These are phyloP conservation scores for Diplodia scrobiculata DNA, from an alignment of 2,329 filamentous ascomycete species.

Conservation along the genomic window DNA sequence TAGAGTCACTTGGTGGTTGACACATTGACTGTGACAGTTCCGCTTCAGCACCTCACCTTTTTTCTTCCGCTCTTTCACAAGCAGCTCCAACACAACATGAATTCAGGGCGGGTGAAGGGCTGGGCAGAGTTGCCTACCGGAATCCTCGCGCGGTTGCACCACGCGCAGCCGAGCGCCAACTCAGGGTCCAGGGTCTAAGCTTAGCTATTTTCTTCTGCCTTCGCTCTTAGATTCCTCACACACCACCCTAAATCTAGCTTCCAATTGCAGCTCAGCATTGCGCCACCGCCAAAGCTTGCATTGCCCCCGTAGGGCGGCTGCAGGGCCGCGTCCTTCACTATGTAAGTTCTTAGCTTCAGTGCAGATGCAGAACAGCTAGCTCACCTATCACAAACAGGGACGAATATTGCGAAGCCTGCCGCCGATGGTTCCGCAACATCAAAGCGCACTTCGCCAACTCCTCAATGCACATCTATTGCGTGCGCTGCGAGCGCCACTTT, in stretches of 20 bases:
- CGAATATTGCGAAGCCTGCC: slow-evolving; percentile 2
- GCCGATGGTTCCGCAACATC: slow-evolving; percentile 11
- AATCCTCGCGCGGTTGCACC: not conserved
- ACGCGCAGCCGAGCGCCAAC: too few relatives aligned
- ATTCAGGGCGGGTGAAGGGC: not conserved
- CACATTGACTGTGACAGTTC: not conserved
- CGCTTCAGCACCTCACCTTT: not conserved
- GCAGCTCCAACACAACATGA: not conserved
- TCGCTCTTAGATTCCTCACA: not conserved
- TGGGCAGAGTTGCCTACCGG: too few relatives aligned
- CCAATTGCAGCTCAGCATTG: not conserved
- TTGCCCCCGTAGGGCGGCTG: not conserved
- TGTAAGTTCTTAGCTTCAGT: slow-evolving; percentile 6
- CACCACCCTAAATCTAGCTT: not conserved
- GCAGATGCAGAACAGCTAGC: not conserved
- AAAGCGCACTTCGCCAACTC: slow-evolving; percentile 7
- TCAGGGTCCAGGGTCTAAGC: not conserved
- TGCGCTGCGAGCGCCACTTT: slow-evolving; percentile 11
- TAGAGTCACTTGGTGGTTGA: not conserved
- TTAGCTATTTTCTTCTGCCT: not conserved
- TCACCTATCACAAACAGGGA: not conserved
- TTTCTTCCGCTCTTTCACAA: not conserved
- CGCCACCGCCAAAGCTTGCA: not conserved
- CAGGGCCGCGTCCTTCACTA: not conserved
- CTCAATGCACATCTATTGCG: slow-evolving; percentile 4